A percentile compares a stretch with the other conserved stretches of the same genome.
phyloP scores from a whole-genome alignment of 1,284 basidiomycete species.

The Naganishia sp. region DNA sequence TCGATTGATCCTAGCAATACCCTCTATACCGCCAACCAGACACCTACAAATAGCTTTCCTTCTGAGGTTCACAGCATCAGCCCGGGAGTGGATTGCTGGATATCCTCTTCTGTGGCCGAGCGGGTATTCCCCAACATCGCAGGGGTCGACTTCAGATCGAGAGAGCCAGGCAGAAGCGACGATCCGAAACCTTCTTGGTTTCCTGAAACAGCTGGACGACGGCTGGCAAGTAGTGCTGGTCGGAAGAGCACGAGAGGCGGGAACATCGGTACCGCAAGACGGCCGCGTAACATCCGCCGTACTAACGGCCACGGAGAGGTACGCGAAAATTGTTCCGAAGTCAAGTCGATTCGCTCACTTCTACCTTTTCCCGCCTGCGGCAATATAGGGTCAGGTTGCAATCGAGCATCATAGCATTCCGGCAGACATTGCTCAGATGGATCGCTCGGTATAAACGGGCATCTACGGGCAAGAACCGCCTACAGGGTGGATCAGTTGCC shows the following conservation, averaged over 20 bases:
- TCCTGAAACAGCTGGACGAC: conserved; percentile 2
- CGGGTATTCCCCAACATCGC: background rate
- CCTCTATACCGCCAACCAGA: conserved; percentile 1
- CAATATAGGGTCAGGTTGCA: conserved; percentile 12
- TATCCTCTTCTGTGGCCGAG: conserved; percentile 20
- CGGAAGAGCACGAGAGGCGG: background rate
- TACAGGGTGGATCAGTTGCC: too few relatives aligned
- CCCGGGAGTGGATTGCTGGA: conserved; percentile 20
- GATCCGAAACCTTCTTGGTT: background rate
- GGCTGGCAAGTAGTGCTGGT: conserved; percentile 11
- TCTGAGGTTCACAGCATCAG: conserved; percentile 7
- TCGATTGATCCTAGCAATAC: conserved; percentile 13
- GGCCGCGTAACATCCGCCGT: background rate
- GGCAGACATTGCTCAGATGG: conserved; percentile 16
- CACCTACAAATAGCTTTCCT: conserved; percentile 14
- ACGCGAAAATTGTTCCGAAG: background rate
- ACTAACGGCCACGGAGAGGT: conserved; percentile 16
- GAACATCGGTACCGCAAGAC: background rate
- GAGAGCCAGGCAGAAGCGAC: conserved; percentile 4
- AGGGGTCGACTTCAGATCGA: background rate
- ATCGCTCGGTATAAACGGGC: conserved; percentile 1
- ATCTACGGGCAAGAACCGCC: background rate
- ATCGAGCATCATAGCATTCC: conserved; percentile 3
- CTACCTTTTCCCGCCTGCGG: background rate
- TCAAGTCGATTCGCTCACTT: background rate